Percentiles rank a stretch among this genome's conserved stretches.
Conservation (phyloP, 106 monocot genomes). For the Dioscorea alata region DNA sequence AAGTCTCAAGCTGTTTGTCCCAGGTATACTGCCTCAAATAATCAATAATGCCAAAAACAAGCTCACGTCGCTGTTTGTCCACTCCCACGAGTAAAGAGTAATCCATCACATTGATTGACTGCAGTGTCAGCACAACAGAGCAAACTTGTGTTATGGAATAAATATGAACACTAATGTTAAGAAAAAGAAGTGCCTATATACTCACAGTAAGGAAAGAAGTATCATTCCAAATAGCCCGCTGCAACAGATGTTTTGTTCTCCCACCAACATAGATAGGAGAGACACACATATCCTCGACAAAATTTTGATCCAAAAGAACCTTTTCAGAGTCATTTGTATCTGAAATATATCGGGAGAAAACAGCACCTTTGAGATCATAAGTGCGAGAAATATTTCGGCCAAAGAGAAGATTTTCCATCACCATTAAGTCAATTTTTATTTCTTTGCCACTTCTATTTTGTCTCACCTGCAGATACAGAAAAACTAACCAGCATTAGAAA, state of each 20-base stretch:
- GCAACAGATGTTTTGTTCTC: conserved; percentile 65
- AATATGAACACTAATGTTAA: background rate
- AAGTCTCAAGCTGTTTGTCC: conserved; percentile 97
- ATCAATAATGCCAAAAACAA: conserved; percentile 99
- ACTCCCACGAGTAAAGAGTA: conserved; percentile 95
- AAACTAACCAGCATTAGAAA: background rate
- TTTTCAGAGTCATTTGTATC: conserved; percentile 31
- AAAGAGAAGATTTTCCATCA: conserved; percentile 95
- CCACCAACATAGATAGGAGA: conserved; percentile 79
- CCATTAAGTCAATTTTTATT: conserved; percentile 68
- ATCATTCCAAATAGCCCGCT: conserved; percentile 99
- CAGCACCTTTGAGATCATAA: conserved; percentile 96
- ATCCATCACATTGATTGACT: conserved; percentile 98
- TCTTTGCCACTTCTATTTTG: conserved; percentile 73
- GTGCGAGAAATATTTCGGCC: conserved; percentile 60
- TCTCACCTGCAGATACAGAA: conserved; percentile 43
- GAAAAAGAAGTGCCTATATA: background rate
- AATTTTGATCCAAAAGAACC: conserved; percentile 85
- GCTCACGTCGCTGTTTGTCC: conserved; percentile 61
- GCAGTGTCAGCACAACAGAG: conserved; percentile 7
- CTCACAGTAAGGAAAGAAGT: conserved; percentile 94
- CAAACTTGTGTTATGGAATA: background rate
- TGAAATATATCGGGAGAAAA: conserved; percentile 59
- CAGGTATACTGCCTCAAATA: conserved; percentile 96
- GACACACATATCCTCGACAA: conserved; percentile 76